Base-by-base conservation (phyloP, 1,284 basidiomycete genomes). In the Peniophora sp. region DNA sequence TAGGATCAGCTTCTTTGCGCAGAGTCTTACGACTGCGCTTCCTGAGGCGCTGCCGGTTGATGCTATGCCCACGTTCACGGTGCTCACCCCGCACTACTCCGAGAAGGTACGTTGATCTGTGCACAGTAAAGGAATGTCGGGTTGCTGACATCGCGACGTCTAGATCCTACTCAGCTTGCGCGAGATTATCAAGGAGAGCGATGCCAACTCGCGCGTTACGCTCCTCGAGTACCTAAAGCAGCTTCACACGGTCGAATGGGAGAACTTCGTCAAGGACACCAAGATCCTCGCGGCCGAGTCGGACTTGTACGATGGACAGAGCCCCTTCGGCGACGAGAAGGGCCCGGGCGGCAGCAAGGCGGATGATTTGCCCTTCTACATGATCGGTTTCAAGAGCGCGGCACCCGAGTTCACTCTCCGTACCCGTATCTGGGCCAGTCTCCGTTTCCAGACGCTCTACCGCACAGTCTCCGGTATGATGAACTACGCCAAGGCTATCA, bases 401-500 rank as follows among this genome's bases (percentile, higher is more conserved):
- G 93, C 95, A 3, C 96, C 96, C 20, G 96, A 99, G 69, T 99
- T 97, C 70, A 99, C 96, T 0, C 81, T 99, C 24, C 93, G 96
- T 57, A 99, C 97, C 14, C 89, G 96, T 69, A 99, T 99, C 62
- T 99, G 96, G 96, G 95, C 96, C 10, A 98, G 95, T 24, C 79
- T 99, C 14, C 92, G 96, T 54, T 96, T 96, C 18, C 97, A 99
- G 74, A 99, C 97, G 2, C 83, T 99, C 32, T 99, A 99, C 70
- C 87, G 97, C 59, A 99, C 96, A 18, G 95, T 99, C 15, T 97
- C 97, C 45, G 97, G 96, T 49, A 98, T 99, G 87, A 99, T 99
- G 97, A 99, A 99, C 76, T 99, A 99, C 70, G 85, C 91, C 62
- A 99, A 99, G 78, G 96, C 97, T 17, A 98, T 99, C 83, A 99